Conservation (phyloP, 2,329 filamentous ascomycete species). For the Verticillium dahliae region DNA sequence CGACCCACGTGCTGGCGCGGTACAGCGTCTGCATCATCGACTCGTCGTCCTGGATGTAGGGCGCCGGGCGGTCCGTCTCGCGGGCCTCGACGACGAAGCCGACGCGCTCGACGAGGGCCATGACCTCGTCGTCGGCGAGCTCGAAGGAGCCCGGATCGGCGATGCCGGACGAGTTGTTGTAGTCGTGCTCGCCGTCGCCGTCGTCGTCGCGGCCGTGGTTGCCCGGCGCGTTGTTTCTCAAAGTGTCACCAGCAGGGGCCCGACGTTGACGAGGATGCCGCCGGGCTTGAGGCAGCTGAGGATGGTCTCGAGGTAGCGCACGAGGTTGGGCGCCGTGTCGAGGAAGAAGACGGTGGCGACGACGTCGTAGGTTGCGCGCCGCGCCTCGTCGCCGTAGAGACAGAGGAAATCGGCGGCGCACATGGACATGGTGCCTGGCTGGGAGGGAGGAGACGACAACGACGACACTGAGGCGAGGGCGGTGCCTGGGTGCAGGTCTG, state of each 20-base stretch:
- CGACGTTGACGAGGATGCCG: slow-evolving; percentile 83
- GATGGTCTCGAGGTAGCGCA: slow-evolving; percentile 84
- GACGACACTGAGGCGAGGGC: slow-evolving; percentile 32
- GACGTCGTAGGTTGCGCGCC: slow-evolving; percentile 63
- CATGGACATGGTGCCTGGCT: slow-evolving; percentile 76
- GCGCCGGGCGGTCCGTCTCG: slow-evolving; percentile 56
- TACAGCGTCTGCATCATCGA: slow-evolving; percentile 88
- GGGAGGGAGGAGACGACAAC: too few relatives aligned
- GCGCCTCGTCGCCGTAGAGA: slow-evolving; percentile 63
- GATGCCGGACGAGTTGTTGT: slow-evolving; percentile 57
- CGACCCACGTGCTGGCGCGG: slow-evolving; percentile 76
- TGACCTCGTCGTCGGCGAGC: slow-evolving; percentile 81
- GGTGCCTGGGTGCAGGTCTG: slow-evolving; percentile 69
- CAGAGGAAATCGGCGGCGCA: slow-evolving; percentile 87
- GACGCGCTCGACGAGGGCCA: slow-evolving; percentile 63
- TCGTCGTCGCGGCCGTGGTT: slow-evolving; percentile 47
- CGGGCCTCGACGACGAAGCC: slow-evolving; percentile 70
- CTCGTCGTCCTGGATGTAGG: slow-evolving; percentile 78
- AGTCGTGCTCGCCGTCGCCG: slow-evolving; percentile 42
- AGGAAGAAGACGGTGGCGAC: slow-evolving; percentile 93
- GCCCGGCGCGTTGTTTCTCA: slow-evolving; percentile 65
- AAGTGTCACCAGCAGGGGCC: slow-evolving; percentile 92
- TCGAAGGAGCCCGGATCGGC: slow-evolving; percentile 88
- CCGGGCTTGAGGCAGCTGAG: slow-evolving; percentile 67
- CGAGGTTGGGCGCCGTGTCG: slow-evolving; percentile 89